Percentiles rank a stretch among this genome's conserved stretches.
phyloP scores from a whole-genome alignment of 1,284 basidiomycete species.

The Cerrena zonata region DNA sequence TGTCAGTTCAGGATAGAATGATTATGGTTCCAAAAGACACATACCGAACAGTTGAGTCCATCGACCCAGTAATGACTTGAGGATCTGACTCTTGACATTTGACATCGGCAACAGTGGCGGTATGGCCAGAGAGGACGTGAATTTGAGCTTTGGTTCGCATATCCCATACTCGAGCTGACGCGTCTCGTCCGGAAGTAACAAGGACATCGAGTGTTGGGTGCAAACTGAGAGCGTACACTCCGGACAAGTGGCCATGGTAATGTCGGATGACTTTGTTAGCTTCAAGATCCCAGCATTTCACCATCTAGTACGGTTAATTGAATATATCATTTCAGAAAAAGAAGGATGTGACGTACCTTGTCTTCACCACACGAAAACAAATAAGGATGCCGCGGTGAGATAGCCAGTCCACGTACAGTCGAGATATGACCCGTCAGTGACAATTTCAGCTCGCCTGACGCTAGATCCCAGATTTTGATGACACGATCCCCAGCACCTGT shows the following conservation, averaged over 20 bases:
- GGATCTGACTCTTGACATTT: conserved; percentile 94
- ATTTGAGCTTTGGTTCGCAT: conserved; percentile 97
- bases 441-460: conserved; percentile 90
- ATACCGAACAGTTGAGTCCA: conserved; percentile 92
- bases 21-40: conserved; percentile 16
- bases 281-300: conserved; percentile 99
- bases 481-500: conserved; percentile 96
- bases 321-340: not conserved
- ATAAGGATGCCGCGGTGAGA: conserved; percentile 91
- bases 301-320: conserved; percentile 60
- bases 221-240: conserved; percentile 85
- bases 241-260: conserved; percentile 95
- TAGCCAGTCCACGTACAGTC: conserved; percentile 89
- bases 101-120: conserved; percentile 89
- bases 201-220: conserved; percentile 95
- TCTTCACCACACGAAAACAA: conserved; percentile 97
- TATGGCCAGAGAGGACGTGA: conserved; percentile 89
- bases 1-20: not conserved
- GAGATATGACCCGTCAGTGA: conserved; percentile 97
- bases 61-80: conserved; percentile 94
- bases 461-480: conserved; percentile 99
- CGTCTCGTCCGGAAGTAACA: conserved; percentile 91
- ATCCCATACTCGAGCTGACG: conserved; percentile 96
- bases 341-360: conserved; percentile 54
- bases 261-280: conserved; percentile 98